A percentile compares a stretch with the other conserved stretches of the same genome.
Conservation (phyloP, 306 rosid species). For the Phaseolus lunatus region DNA sequence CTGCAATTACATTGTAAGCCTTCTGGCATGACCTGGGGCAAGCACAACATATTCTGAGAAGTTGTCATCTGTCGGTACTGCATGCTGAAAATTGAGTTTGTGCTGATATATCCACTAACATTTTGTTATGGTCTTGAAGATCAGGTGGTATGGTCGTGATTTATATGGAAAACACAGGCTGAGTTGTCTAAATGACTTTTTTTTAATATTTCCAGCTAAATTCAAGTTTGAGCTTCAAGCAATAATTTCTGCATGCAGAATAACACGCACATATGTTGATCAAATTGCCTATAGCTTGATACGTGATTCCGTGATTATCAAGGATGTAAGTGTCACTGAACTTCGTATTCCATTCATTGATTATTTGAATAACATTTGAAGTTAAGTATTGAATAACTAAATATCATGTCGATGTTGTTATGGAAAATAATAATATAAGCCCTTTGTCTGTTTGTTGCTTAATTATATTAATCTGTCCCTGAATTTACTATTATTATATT, state of each 20-base stretch:
- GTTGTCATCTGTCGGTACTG: constrained; percentile 6
- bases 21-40: constrained; percentile 13
- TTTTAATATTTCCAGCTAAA: constrained; percentile 57
- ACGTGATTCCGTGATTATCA: constrained; percentile 58
- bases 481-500: constrained; percentile 14
- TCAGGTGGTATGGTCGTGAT: background rate
- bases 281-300: constrained; percentile 60
- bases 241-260: constrained; percentile 75
- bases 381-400: constrained; percentile 4
- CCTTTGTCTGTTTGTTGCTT: constrained; percentile 5
- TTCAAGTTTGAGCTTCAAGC: constrained; percentile 82
- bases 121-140: constrained; percentile 31
- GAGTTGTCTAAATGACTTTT: constrained; percentile 24
- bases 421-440: constrained; percentile 20
- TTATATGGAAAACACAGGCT: constrained; percentile 33
- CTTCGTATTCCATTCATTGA: constrained; percentile 26
- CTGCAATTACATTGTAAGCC: background rate
- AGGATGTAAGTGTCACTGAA: constrained; percentile 61
- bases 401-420: constrained; percentile 9
- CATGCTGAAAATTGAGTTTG: background rate
- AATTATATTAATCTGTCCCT: constrained; percentile 13
- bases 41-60: background rate
- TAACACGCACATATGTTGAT: constrained; percentile 73
- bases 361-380: constrained; percentile 28
- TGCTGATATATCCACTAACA: background rate